Evolutionary conservation across 2,329 filamentous ascomycete genomes (phyloP), one percentile per base, ranked within the genome.

Genomic region (Scortechinia acanthostroma): DNA sequence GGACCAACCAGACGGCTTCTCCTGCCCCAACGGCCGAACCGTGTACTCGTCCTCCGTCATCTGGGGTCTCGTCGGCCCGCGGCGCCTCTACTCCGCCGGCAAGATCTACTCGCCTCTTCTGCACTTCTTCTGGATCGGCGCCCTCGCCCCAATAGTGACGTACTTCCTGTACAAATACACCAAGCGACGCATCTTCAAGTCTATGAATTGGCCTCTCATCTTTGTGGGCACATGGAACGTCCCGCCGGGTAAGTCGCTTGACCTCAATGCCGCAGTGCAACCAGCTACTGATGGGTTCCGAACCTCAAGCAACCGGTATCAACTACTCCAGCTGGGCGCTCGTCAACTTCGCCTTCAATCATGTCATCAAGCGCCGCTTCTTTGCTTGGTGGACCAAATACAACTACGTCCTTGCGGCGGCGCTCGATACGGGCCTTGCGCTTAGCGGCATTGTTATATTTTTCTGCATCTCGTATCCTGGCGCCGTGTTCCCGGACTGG

Each of bases 301-400:
- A n/a, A n/a, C n/a, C n/a, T n/a, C n/a, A n/a, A n/a, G n/a, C 79
- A 0, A 81, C 78, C 0, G 73, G 75, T 0, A 62, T 81, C 21
- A 80, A 70, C 51, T 83, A 80, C 53, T 71, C 74, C 10, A 60
- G 68, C 3, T 83, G 79, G 79, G 75, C 70, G 2, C 60, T 77
- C 15, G 66, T 77, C 13, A 77, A 78, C 0, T 65, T 73, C 42
- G 46, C 80, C 22, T 83, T 83, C 59, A 79, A 83, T 53, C 71
- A 74, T 50, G 65, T 60, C 44, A 76, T 83, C 48, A 68, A 70
- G 22, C 67, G 69, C 50, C 64, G 66, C 35, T 77, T 64, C 55
- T 61, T 64, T n/a, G 76, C 71, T 0, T 83, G 78, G 79, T 83
- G 79, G 79, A 67, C 66, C 51, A 65, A 75, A 25, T 83, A 80